Conservation (phyloP, 2,329 filamentous ascomycete species). For the Aspergillus neoniger region DNA sequence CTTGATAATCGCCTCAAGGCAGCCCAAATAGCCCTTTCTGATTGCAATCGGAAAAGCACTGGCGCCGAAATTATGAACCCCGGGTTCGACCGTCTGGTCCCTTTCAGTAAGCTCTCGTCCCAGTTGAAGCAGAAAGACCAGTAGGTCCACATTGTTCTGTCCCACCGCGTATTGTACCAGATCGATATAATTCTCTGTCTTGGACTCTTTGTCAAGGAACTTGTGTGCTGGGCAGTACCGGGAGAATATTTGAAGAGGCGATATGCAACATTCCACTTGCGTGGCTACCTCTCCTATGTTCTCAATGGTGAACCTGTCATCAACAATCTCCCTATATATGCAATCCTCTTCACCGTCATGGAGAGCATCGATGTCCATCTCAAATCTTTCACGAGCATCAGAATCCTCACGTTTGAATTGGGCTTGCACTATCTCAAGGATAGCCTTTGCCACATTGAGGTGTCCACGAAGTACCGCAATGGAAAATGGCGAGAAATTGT, state of each 20-base stretch:
- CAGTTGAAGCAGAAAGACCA: conserved; percentile 62
- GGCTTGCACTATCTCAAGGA: conserved; percentile 71
- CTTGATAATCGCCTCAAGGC: conserved; percentile 62
- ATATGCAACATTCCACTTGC: conserved; percentile 65
- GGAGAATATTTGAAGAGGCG: conserved; percentile 57
- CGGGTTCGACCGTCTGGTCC: conserved; percentile 6
- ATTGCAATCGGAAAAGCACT: conserved; percentile 47
- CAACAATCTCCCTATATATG: conserved; percentile 56
- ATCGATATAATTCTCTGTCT: neutral
- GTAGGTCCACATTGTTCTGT: conserved; percentile 55
- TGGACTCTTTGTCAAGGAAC: conserved; percentile 19
- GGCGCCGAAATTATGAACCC: conserved; percentile 19
- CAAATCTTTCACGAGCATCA: conserved; percentile 43
- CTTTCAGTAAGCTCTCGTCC: conserved; percentile 30
- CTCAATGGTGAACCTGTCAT: conserved; percentile 72
- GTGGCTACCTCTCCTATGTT: conserved; percentile 70
- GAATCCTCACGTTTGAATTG: conserved; percentile 34
- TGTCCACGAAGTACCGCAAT: conserved; percentile 70
- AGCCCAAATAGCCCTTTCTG: conserved; percentile 37
- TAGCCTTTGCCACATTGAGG: conserved; percentile 61
- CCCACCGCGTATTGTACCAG: conserved; percentile 52
- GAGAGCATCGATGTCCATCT: conserved; percentile 22
- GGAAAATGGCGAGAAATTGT: conserved; percentile 62
- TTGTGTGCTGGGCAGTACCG: conserved; percentile 38
- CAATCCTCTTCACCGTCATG: conserved; percentile 25